Evolutionary conservation across 441 rosid genomes (phyloP), one percentile per base, ranked within the genome.

Genomic region (Brassica hybrid): DNA sequence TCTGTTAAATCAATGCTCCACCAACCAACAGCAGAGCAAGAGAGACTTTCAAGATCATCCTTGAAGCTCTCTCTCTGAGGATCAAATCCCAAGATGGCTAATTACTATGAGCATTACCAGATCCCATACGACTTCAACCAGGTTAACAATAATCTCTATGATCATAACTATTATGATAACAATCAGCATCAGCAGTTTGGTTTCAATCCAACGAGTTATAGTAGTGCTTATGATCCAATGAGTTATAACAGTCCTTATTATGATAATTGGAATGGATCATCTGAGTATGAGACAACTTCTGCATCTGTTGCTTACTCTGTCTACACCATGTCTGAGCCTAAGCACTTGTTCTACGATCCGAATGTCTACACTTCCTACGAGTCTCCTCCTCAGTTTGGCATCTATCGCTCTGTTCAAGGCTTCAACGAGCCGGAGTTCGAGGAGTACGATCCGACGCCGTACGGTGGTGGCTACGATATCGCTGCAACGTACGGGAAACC

Each of bases 381-480:
- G 16, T 48, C 76, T 59, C 74, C 65, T 71, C 82, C 91, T 71
- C 84, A 66, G 23, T 86, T 85, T 56, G 76, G 34, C 1, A 72
- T 87, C 52, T 83, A 87, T 36, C 69, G 83, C 74, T 78, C 87
- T 16, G 88, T 82, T 41, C 67, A 77, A 1, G 88, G 79, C 17
- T 86, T 84, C 61, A 77, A 84, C 38, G 87, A 81, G 64, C 76
- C 86, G 11, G 90, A 78, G 0, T 90, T 85, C 48, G 89, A 89
- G 5, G 94, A 93, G 1, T 89, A 85, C 11, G 98, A 93, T 71
- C 86, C 92, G 9, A 91, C 91, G 6, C 96, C 97, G 79, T 94
- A 86, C 23, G 86, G 65, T 10, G 97, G 99, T 62, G 97, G 96
- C 19, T 91, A 84, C 45, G 90, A 93, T 69, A 80, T 48, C 12